Base-by-base conservation (phyloP, 768 basidiomycete species). In the Phylloporus sp. region DNA sequence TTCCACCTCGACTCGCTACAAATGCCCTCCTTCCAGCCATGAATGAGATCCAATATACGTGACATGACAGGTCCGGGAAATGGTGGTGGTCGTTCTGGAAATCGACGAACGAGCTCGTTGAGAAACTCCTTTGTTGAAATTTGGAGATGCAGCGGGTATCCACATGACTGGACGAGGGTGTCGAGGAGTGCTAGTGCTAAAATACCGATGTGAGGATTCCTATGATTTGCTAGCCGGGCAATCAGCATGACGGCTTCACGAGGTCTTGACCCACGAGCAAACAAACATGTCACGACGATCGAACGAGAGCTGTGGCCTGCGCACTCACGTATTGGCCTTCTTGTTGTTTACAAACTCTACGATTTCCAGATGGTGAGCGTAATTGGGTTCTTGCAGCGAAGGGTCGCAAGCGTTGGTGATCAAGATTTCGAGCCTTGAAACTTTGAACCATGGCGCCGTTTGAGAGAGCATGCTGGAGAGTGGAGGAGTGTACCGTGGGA, bases 71-170 rank as follows among this genome's bases (percentile, higher is more conserved):
- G 87, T 3, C 91, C 90, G 0, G 92, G 91, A 67, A 95, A 93
- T 1, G 92, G 89, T 1, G 97, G 95, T 3, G 97, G 97, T 40
- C 95, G 84, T 72, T 99, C 97, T 6, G 97, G 97, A 68, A 99
- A 98, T 59, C 95, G 84, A 44, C 95, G 85, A 23, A 99, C 97
- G 66, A 99, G 86, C 67, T 98, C 97, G 71, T 99, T 99, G 16
- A 98, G 77, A 66, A 97, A 99, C 64, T 98, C 97, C 65, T 99
- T 98, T 36, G 95, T 98, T 16, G 88, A 78, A 60, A 98, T 89
- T 69, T 99, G 97, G 22, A 99, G 85, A 67, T 98, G 97, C 52
- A 99, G 88, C 0, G 95, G 86, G 72, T 99, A 99, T 68, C 97
- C 97, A 66, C 95, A 98, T 35, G 89, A 86, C 66, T 94, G 89